Percentiles rank a stretch among this genome's conserved stretches.
These are phyloP conservation scores for Boletellus ananas DNA, from an alignment of 768 basidiomycete genomes.

Conservation along the genomic window DNA sequence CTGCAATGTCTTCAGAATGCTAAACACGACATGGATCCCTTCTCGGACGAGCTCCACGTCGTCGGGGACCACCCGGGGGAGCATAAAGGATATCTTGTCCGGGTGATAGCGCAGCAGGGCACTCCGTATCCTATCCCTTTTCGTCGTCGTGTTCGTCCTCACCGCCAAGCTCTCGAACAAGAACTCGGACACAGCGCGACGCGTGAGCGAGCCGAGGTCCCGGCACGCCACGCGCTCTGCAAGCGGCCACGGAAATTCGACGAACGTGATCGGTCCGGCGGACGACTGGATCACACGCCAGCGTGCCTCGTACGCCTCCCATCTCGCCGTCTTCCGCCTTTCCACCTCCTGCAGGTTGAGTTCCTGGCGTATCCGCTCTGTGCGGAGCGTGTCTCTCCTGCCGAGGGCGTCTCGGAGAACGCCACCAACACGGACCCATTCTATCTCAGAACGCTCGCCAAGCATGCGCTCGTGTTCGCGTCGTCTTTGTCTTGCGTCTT, in stretches of 20 bases:
- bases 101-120: slow-evolving; percentile 68
- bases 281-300: slow-evolving; percentile 44
- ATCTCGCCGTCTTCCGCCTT: slow-evolving; percentile 34
- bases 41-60: slow-evolving; percentile 43
- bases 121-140: slow-evolving; percentile 52
- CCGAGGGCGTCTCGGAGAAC: slow-evolving; percentile 49
- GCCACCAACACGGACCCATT: slow-evolving; percentile 59
- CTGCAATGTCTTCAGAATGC: slow-evolving; percentile 32
- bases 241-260: slow-evolving; percentile 65
- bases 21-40: slow-evolving; percentile 45
- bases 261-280: slow-evolving; percentile 36
- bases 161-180: slow-evolving; percentile 45
- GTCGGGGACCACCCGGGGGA: slow-evolving; percentile 41
- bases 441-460: slow-evolving; percentile 48
- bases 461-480: slow-evolving; percentile 38
- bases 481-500: slow-evolving; percentile 19
- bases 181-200: slow-evolving; percentile 44
- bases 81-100: slow-evolving; percentile 50
- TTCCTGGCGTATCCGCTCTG: slow-evolving; percentile 46
- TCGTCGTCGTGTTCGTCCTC: slow-evolving; percentile 38
- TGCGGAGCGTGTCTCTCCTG: slow-evolving; percentile 47
- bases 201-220: slow-evolving; percentile 34
- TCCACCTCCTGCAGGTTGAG: slow-evolving; percentile 44
- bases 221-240: slow-evolving; percentile 8
- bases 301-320: slow-evolving; percentile 51